Percentiles rank a stretch among this genome's conserved stretches.
These are phyloP conservation scores for Pestalotiopsis sp. DNA, from an alignment of 2,329 filamentous ascomycete species.

Conservation along the genomic window DNA sequence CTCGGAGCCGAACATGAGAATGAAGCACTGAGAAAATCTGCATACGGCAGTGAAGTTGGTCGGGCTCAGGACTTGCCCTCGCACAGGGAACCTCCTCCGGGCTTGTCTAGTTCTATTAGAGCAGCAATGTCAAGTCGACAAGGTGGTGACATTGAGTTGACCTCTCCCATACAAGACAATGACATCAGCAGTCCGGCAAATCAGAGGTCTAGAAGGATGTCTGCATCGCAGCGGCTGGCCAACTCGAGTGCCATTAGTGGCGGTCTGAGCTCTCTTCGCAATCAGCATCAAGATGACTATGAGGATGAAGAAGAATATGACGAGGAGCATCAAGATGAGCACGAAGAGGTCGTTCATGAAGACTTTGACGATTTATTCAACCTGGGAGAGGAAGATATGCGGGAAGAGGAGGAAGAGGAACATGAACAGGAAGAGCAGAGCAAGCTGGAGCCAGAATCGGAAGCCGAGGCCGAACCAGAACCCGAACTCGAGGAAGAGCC, in stretches of 20 bases:
- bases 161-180: slow-evolving; percentile 11
- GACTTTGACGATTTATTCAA: slow-evolving; percentile 8
- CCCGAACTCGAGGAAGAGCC: slow-evolving; percentile 12
- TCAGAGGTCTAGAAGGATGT: slow-evolving; percentile 15
- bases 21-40: slow-evolving; percentile 14
- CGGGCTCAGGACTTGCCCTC: slow-evolving; percentile 2
- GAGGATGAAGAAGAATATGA: slow-evolving; percentile 17
- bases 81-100: slow-evolving; percentile 8
- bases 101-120: slow-evolving; percentile 20
- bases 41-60: slow-evolving; percentile 8
- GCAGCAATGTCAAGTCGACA: slow-evolving; percentile 16
- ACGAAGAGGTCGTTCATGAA: neutral
- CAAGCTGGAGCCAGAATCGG: neutral
- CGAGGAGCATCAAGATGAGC: slow-evolving; percentile 13
- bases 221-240: slow-evolving; percentile 16
- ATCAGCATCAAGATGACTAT: slow-evolving; percentile 16
- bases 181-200: slow-evolving; percentile 16
- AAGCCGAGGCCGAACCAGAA: neutral
- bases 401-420: slow-evolving; percentile 10
- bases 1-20: slow-evolving; percentile 18
- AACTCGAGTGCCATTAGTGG: slow-evolving; percentile 17
- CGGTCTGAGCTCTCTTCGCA: slow-evolving; percentile 17
- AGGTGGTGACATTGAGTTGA: slow-evolving; percentile 14
- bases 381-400: neutral
- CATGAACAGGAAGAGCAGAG: slow-evolving; percentile 11